Base-by-base conservation (phyloP, 805 yeast species). In the Kuraishia hungarica region DNA sequence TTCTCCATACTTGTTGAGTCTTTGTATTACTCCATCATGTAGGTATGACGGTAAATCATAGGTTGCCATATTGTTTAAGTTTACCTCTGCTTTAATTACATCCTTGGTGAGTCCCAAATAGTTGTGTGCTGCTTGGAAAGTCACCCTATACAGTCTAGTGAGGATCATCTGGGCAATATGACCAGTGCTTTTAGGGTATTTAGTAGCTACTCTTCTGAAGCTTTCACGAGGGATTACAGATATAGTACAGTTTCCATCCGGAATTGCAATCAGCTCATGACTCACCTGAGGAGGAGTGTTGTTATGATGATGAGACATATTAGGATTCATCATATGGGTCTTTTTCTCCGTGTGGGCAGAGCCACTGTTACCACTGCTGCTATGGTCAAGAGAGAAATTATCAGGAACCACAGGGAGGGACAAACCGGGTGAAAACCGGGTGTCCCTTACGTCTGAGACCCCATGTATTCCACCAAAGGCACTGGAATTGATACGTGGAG, bases 101-200 rank as follows among this genome's bases (percentile, higher is more conserved):
- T 91, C 97, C 20, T 79, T 73, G 0, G 97, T 90, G 22, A 93
- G 71, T 0, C 96, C 97, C 52, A 93, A 73, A 67, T 93, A 94
- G 58, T 82, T 79, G 66, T 92, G 94, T 10, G 94, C 89, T 0
- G 97, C 89, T 64, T 89, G 92, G 68, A 93, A 84, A 0, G 98
- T 93, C 8, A 94, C 97, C 60, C 96, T 81, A 66, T 90, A 89
- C 54, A 94, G 76, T 58, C 96, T 79, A 1, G 96, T 86, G 55
- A 93, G 72, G 23, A 93, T 89, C 82, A 93, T 91, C 62, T 96
- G 97, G 15, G 93, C 93, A 29, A 94, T 92, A 67, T 92, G 97
- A 0, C 97, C 89, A 0, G 97, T 86, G 0, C 97, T 89, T 59
- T 87, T 82, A 5, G 98, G 98, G 64, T 84, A 89, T 61, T 84